Evolutionary conservation across 2,329 filamentous ascomycete genomes (phyloP).

Genomic region (Elsinoe ampelina): DNA sequence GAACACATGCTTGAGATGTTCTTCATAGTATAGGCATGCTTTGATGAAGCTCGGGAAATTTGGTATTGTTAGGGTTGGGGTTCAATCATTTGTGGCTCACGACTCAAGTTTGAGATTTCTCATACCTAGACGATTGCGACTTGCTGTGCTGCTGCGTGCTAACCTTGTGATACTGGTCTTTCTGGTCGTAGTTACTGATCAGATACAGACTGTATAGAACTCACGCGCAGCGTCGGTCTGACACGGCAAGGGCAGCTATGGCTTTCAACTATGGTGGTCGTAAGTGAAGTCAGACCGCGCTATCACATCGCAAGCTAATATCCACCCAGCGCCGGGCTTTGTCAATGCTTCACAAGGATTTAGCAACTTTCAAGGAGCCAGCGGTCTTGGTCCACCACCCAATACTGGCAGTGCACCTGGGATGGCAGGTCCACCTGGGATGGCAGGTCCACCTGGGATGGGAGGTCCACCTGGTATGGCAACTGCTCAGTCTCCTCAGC

Average conservation of each 20-base stretch:
- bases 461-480: conserved; percentile 68
- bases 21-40: too few relatives aligned
- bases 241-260: conserved; percentile 18
- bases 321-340: conserved; percentile 38
- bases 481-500: conserved; percentile 62
- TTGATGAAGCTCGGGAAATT: background rate
- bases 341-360: conserved; percentile 28
- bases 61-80: conserved; percentile 15
- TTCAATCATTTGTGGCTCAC: background rate
- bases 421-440: conserved; percentile 55
- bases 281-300: background rate
- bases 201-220: too few relatives aligned
- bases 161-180: too few relatives aligned
- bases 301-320: background rate
- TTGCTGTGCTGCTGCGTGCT: too few relatives aligned
- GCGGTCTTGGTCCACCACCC: conserved; percentile 50
- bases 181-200: too few relatives aligned
- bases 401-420: conserved; percentile 55
- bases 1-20: background rate
- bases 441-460: conserved; percentile 59
- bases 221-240: too few relatives aligned
- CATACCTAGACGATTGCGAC: too few relatives aligned
- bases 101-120: too few relatives aligned
- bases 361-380: background rate
- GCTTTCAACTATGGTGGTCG: conserved; percentile 26